Evolutionary conservation across 257 asterid genomes (phyloP).

Genomic region (Solanum habrochaites): DNA sequence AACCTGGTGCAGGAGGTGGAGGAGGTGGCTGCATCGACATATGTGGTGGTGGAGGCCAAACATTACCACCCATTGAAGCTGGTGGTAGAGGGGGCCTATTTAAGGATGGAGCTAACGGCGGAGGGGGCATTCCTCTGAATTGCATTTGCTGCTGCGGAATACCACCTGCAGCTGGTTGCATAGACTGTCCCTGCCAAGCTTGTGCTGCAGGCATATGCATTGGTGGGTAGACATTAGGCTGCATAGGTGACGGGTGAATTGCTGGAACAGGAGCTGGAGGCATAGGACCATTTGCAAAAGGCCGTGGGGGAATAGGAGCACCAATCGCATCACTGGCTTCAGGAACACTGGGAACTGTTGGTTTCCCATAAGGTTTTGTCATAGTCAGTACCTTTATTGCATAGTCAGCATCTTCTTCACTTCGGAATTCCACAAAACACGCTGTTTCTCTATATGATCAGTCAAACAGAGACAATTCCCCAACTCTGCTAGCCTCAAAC

Average conservation of each 20-base stretch:
- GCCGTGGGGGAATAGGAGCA: constrained; percentile 56
- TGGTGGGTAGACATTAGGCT: constrained; percentile 28
- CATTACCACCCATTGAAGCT: constrained; percentile 26
- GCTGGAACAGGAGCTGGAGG: constrained; percentile 52
- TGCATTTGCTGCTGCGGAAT: constrained; percentile 47
- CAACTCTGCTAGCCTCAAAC: background rate
- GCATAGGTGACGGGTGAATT: constrained; percentile 51
- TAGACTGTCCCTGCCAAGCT: constrained; percentile 65
- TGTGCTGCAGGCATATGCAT: constrained; percentile 48
- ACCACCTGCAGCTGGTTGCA: constrained; percentile 32
- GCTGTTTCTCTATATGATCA: background rate
- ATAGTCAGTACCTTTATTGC: constrained; percentile 86
- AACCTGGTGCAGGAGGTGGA: background rate
- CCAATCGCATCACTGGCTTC: constrained; percentile 42
- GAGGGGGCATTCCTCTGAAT: constrained; percentile 58
- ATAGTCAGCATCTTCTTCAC: constrained; percentile 97
- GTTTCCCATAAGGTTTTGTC: constrained; percentile 78
- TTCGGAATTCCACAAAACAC: constrained; percentile 80
- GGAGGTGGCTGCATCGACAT: background rate
- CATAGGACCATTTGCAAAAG: constrained; percentile 49
- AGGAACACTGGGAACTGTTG: constrained; percentile 28
- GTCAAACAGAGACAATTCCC: background rate
- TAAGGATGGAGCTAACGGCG: constrained; percentile 29
- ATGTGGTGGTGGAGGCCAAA: background rate
- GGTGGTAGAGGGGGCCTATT: constrained; percentile 71